Conservation (phyloP, 2,329 filamentous ascomycete species). For the Fusarium robinianum region DNA sequence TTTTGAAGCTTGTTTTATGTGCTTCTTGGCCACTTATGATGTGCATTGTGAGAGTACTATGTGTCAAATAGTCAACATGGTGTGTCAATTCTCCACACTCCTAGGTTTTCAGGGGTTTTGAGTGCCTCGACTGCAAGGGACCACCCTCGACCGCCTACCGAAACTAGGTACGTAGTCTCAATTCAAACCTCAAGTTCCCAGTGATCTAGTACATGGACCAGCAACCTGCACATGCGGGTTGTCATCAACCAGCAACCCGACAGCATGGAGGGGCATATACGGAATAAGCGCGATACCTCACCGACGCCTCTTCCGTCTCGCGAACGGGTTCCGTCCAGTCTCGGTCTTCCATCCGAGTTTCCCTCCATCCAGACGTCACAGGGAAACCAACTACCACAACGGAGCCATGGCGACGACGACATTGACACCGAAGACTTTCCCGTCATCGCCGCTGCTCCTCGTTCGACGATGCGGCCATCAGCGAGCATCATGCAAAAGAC, state of each 20-base stretch:
- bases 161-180: no score
- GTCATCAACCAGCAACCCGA: constrained; percentile 1
- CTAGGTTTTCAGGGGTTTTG: no score
- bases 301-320: constrained; percentile 28
- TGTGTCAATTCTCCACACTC: no score
- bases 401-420: constrained; percentile 43
- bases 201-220: no score
- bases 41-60: no score
- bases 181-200: no score
- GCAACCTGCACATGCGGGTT: background rate
- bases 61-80: no score
- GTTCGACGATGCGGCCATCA: constrained; percentile 34
- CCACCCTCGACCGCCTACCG: background rate
- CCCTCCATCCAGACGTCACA: constrained; percentile 64
- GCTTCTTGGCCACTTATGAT: no score
- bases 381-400: constrained; percentile 38
- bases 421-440: constrained; percentile 47
- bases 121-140: no score
- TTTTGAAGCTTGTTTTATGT: no score
- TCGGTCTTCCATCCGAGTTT: constrained; percentile 69
- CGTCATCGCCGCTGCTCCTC: constrained; percentile 43
- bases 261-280: constrained; percentile 24
- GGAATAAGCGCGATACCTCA: constrained; percentile 16
- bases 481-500: constrained; percentile 48
- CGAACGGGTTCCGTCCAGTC: constrained; percentile 59